Evolutionary conservation across 177 flowering plant species (phyloP), one percentile per base, ranked within the genome.

Genomic region (Telopea speciosissima): DNA sequence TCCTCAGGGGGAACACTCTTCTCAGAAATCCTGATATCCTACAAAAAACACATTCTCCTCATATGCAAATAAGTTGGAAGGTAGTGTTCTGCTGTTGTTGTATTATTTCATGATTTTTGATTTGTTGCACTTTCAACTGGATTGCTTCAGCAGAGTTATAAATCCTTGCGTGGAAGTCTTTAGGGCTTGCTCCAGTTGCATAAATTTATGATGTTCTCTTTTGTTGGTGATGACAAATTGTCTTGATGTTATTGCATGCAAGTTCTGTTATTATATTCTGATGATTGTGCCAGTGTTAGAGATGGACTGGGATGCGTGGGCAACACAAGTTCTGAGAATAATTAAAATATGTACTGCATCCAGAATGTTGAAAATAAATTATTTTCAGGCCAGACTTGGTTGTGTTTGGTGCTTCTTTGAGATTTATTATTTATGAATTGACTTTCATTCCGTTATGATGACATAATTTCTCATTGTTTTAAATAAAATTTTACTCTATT

Each of bases 1-100:
- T 49, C 63, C 63, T 61, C 63, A 61, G 63, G 26, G 28, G 25
- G 24, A 23, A 61, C 63, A 23, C 63, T 61, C 63, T 23, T 61
- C 26, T 24, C 4, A 61, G 63, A 24, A 61, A 61, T 23, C 26
- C 24, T 61, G 25, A 9, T 25, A 1, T 61, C 16, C 28, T 11
- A 24, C 8, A 23, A 22, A 22, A 61, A 1, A 22, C 23, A 24
- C 26, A 61, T 24, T 61, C 63, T 61, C 26, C 28, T 23, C 63
- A 8, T 24, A 61, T 24, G 24, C 26, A 11, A 22, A 61, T 61
- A 7, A 61, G n/a, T 22, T 14, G 23, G 24, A 61, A 61, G 25
- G 63, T 61, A 24, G 23, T 28, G 31, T 22, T 61, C 63, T 24
- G 14, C 63, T 7, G 11, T 14, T n/a, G n/a, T 7, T 24, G 12